These are phyloP conservation scores for Saraca asoca DNA, from an alignment of 331 rosid species.

Conservation along the genomic window DNA sequence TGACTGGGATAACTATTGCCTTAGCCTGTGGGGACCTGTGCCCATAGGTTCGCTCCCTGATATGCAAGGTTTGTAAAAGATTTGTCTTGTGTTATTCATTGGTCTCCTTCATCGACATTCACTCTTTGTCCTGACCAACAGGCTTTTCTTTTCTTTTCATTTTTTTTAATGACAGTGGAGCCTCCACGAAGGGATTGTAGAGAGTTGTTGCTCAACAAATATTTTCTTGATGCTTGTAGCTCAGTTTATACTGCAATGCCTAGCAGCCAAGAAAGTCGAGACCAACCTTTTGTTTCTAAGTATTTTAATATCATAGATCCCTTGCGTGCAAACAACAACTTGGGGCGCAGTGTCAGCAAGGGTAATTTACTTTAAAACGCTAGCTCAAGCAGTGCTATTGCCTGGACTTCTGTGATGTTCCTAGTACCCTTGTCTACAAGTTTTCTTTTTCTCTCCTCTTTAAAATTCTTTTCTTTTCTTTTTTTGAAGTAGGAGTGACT, in stretches of 20 bases:
- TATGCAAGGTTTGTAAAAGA: slow-evolving; percentile 50
- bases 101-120: background rate
- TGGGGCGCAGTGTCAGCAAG: slow-evolving; percentile 81
- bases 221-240: slow-evolving; percentile 58
- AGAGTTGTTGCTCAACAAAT: slow-evolving; percentile 51
- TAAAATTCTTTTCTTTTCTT: too few species aligned
- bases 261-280: slow-evolving; percentile 47
- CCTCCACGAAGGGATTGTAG: slow-evolving; percentile 66
- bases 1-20: slow-evolving; percentile 86
- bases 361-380: slow-evolving; percentile 40
- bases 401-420: background rate
- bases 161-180: slow-evolving; percentile 50
- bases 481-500: too few species aligned
- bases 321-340: slow-evolving; percentile 67
- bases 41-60: slow-evolving; percentile 67
- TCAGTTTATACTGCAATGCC: slow-evolving; percentile 54
- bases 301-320: slow-evolving; percentile 77
- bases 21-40: slow-evolving; percentile 90
- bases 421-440: slow-evolving; percentile 6
- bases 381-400: background rate
- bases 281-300: slow-evolving; percentile 61
- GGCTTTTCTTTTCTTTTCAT: background rate
- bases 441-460: too few species aligned
- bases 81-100: slow-evolving; percentile 3
- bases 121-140: slow-evolving; percentile 14